Conservation (phyloP, 768 basidiomycete genomes). For the Psilocybe subaeruginosa region DNA sequence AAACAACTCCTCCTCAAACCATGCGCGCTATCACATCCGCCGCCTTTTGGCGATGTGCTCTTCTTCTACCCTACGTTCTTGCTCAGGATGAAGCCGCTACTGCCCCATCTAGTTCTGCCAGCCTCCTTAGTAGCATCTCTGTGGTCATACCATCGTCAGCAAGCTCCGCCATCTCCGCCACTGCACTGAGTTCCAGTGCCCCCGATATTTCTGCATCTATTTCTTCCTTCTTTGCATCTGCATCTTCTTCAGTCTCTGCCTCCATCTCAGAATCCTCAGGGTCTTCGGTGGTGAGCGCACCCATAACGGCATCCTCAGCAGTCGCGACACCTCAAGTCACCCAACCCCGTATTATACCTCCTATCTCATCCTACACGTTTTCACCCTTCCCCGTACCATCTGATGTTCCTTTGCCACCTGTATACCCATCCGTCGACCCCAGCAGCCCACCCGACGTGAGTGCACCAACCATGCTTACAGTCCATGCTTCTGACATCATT, state of each 20-base stretch:
- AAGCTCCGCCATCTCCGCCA: not conserved
- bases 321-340: slow-evolving; percentile 1
- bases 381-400: slow-evolving; percentile 65
- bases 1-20: slow-evolving; percentile 1
- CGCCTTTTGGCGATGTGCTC: slow-evolving; percentile 14
- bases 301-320: not conserved
- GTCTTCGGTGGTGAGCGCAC: not conserved
- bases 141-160: slow-evolving; percentile 1
- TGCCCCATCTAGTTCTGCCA: not conserved
- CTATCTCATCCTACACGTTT: slow-evolving; percentile 35
- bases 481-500: slow-evolving; percentile 12
- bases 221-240: not conserved
- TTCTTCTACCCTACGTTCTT: slow-evolving; percentile 15
- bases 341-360: slow-evolving; percentile 8
- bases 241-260: not conserved
- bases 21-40: slow-evolving; percentile 10
- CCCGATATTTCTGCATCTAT: not conserved
- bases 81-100: slow-evolving; percentile 2
- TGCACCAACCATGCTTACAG: not conserved
- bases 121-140: not conserved
- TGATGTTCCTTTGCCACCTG: slow-evolving; percentile 50
- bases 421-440: slow-evolving; percentile 60
- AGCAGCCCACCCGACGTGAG: slow-evolving; percentile 46
- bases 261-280: not conserved
- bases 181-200: not conserved